Evolutionary conservation across 148 eudicot species (phyloP).

Genomic region (Rhododendron kiyosumense): DNA sequence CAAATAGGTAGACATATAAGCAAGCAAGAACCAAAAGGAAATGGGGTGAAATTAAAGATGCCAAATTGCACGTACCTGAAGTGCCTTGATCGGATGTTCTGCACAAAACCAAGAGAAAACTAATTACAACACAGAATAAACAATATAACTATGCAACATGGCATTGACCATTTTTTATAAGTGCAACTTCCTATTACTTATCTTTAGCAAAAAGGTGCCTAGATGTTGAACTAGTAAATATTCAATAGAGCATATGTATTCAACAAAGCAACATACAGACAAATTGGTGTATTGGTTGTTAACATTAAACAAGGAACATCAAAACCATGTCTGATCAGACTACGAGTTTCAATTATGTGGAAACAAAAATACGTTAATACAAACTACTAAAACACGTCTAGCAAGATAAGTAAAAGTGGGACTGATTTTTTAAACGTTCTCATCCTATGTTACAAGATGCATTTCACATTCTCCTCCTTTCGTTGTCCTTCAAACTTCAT

Average conservation of each 20-base stretch:
- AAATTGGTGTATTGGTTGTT: not conserved
- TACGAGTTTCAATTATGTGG: not conserved
- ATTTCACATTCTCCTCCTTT: not conserved
- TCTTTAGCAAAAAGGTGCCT: not conserved
- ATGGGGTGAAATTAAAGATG: constrained; percentile 1
- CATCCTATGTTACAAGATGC: not conserved
- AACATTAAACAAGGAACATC: not conserved
- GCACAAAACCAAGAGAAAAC: constrained; percentile 32
- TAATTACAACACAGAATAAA: constrained; percentile 4
- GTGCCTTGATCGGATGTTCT: constrained; percentile 84
- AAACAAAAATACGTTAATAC: not conserved
- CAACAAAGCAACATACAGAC: not conserved
- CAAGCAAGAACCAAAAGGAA: not conserved
- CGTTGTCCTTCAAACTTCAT: not conserved
- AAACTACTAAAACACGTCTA: not conserved
- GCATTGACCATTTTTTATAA: not conserved
- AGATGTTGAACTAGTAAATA: not conserved
- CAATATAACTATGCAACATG: not conserved
- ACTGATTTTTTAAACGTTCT: not conserved
- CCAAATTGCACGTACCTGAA: constrained; percentile 51
- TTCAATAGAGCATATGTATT: not conserved
- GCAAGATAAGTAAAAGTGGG: not conserved
- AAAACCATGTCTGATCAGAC: not conserved
- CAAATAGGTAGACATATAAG: not conserved
- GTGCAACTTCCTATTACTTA: not conserved